Base-by-base conservation (phyloP, 768 basidiomycete genomes). In the Cystobasidium ongulense region DNA sequence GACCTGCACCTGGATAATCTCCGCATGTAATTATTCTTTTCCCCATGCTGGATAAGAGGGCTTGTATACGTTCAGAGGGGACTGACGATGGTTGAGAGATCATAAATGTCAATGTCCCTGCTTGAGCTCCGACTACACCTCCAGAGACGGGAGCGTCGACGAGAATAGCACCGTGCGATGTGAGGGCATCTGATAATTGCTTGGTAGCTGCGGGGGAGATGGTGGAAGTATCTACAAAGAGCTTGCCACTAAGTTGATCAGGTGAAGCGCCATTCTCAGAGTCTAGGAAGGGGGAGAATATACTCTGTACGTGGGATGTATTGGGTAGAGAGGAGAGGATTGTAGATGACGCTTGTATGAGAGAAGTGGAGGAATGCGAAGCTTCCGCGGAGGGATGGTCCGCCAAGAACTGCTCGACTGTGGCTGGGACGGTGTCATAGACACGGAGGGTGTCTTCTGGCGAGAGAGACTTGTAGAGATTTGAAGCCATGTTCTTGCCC, bases 121-220 rank as follows among this genome's bases (percentile, higher is more conserved):
- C 90, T 79, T 88, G 88, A 11, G 94, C 94, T 35, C 92, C 94
- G 17, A 89, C 83, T 11, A 92, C 90, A 38, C 92, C 89, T 71
- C 94, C 94, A 61, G 91, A 93, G 0, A 97, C 93, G 1, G 94
- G 94, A 4, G 94, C 92, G 80, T 97, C 94, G 25, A 96, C 84
- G 87, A 96, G 92, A 46, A 82, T 82, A 7, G 88, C 90, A 29
- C 89, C 88, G 29, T 52, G 62, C 13, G 23, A 5, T 35, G n/a
- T n/a, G 15, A 73, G 39, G 1, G 50, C 54, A 29, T 71, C 68
- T 7, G 50, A 54, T 7, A 71, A 21, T 18, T 31, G 29, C 54
- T 71, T 71, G 21, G 68, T 71, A 3, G 68, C 68, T 11, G 68
- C 68, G 5, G 68, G 68, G 18, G 52, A 31, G 10, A 71, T 71